Conservation (phyloP, 495 filamentous ascomycete genomes). For the Pseudotulostoma volvatum region DNA sequence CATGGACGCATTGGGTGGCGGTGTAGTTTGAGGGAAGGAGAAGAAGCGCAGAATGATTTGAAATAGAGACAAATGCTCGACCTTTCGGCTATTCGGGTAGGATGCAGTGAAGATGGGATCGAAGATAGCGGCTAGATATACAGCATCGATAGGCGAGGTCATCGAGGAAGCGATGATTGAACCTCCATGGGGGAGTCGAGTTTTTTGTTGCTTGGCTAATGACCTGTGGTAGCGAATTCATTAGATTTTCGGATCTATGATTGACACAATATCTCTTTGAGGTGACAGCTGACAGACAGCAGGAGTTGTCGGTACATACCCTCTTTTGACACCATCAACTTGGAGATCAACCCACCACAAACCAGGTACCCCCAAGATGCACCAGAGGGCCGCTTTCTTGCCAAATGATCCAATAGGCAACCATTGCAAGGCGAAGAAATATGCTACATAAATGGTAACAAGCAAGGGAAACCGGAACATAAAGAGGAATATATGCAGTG, state of each 20-base stretch:
- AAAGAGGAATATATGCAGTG: constrained; percentile 56
- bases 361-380: constrained; percentile 66
- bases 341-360: constrained; percentile 98
- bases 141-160: constrained; percentile 79
- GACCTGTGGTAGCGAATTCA: constrained; percentile 25
- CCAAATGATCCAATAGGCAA: constrained; percentile 64
- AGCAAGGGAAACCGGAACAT: constrained; percentile 66
- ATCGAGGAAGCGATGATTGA: constrained; percentile 78
- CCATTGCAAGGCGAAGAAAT: constrained; percentile 73
- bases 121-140: constrained; percentile 95
- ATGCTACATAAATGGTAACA: constrained; percentile 44
- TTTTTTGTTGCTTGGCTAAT: constrained; percentile 41
- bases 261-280: neutral
- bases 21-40: constrained; percentile 33
- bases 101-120: constrained; percentile 82
- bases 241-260: no score
- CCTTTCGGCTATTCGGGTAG: constrained; percentile 54
- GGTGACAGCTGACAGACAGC: constrained; percentile 1
- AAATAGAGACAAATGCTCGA: constrained; percentile 60
- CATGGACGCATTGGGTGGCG: constrained; percentile 32
- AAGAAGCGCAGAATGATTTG: constrained; percentile 61
- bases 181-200: constrained; percentile 55
- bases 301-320: constrained; percentile 25
- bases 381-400: constrained; percentile 76
- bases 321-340: constrained; percentile 86